Evolutionary conservation across 345 rosid genomes (phyloP).

Genomic region (Salix viminalis): DNA sequence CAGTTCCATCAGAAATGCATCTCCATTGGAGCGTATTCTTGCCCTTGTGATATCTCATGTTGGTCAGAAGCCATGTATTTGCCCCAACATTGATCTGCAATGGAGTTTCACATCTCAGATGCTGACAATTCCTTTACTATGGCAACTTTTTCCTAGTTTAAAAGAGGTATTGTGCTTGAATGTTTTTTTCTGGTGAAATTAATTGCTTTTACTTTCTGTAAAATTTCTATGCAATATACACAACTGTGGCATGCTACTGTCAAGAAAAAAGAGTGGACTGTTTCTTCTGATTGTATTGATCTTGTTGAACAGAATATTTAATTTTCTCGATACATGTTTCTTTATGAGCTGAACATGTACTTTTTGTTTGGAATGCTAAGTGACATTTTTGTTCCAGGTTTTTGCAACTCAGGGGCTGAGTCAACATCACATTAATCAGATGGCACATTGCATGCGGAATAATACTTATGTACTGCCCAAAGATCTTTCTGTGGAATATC

Average conservation of each 20-base stretch:
- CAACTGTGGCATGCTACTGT: not conserved
- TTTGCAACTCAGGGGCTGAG: slow-evolving; percentile 60
- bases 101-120: slow-evolving; percentile 82
- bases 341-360: not conserved
- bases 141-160: slow-evolving; percentile 71
- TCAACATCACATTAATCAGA: slow-evolving; percentile 69
- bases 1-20: slow-evolving; percentile 25
- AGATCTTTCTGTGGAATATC: slow-evolving; percentile 56
- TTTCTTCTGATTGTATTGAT: not conserved
- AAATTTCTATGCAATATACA: not conserved
- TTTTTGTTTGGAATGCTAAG: not conserved
- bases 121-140: slow-evolving; percentile 79
- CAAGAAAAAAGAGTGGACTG: not conserved
- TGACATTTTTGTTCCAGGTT: slow-evolving; percentile 46
- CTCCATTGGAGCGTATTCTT: slow-evolving; percentile 64
- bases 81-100: slow-evolving; percentile 57
- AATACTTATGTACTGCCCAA: slow-evolving; percentile 54
- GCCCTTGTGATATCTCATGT: slow-evolving; percentile 53
- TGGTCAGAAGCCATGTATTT: slow-evolving; percentile 60
- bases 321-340: not conserved
- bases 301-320: not conserved
- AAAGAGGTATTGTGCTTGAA: slow-evolving; percentile 54
- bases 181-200: not conserved
- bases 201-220: not conserved
- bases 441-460: slow-evolving; percentile 61